A percentile compares a stretch with the other conserved stretches of the same genome.
These are phyloP conservation scores for Elymus sibiricus DNA, from an alignment of 176 grass and related monocot genomes.

Conservation along the genomic window DNA sequence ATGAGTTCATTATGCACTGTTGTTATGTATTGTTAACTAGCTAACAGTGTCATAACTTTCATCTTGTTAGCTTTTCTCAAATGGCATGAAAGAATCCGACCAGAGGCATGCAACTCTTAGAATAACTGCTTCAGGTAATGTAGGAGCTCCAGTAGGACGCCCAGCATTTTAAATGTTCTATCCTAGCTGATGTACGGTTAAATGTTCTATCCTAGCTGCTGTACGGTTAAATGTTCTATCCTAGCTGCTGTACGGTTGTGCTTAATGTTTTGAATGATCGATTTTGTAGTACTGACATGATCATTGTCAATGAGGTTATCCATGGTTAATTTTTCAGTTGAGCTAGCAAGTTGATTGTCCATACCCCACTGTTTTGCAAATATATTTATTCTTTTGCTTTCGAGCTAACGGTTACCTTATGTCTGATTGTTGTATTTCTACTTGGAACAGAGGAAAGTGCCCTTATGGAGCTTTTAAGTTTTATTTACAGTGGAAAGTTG, in stretches of 20 bases:
- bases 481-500: constrained; percentile 96
- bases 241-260: neutral
- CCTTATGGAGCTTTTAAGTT: constrained; percentile 83
- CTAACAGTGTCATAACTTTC: constrained; percentile 21
- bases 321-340: neutral
- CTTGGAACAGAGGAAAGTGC: constrained; percentile 87
- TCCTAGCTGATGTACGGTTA: neutral
- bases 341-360: neutral
- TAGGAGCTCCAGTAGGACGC: constrained; percentile 16
- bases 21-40: constrained; percentile 12
- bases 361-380: neutral
- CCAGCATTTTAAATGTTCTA: neutral
- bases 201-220: neutral
- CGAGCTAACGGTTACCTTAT: neutral
- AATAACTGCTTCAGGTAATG: constrained; percentile 93
- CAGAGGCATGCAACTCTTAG: constrained; percentile 92
- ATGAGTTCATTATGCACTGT: neutral
- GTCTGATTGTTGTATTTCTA: constrained; percentile 30
- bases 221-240: neutral
- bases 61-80: constrained; percentile 94
- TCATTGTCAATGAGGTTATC: neutral
- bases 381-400: constrained; percentile 1
- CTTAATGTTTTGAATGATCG: neutral
- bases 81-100: constrained; percentile 99
- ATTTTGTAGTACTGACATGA: neutral